Percentiles rank a stretch among this genome's conserved stretches.
These are phyloP conservation scores for Canna indica DNA, from an alignment of 176 grass and related monocot species.

Conservation along the genomic window DNA sequence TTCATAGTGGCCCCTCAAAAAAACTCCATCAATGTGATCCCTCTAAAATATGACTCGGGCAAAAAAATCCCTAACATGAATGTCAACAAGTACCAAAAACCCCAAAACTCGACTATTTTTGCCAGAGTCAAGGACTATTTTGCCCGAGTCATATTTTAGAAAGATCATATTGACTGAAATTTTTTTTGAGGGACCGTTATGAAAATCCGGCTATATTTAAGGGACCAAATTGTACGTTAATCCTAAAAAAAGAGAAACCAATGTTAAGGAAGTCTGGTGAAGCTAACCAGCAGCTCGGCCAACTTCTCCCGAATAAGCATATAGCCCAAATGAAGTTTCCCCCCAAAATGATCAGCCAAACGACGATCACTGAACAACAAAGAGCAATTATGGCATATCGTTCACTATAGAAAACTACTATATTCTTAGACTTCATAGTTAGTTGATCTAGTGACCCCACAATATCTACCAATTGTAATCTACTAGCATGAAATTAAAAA, in stretches of 20 bases:
- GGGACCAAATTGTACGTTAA: not conserved
- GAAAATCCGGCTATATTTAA: no score
- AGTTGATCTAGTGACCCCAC: conserved; percentile 3
- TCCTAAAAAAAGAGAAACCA: not conserved
- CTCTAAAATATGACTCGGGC: no score
- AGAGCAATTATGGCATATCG: not conserved
- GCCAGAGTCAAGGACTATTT: no score
- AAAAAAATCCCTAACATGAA: no score
- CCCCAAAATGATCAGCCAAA: conserved; percentile 98
- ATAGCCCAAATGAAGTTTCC: conserved; percentile 92
- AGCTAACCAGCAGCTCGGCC: conserved; percentile 47
- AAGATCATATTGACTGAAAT: no score
- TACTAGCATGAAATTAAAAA: not conserved
- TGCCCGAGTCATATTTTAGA: no score
- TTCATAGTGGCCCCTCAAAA: no score
- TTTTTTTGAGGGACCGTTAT: no score
- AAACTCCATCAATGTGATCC: no score
- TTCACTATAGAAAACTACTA: not conserved
- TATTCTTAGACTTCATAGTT: no score
- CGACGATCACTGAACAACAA: conserved; percentile 59
- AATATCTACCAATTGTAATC: conserved; percentile 4
- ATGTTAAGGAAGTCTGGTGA: not conserved
- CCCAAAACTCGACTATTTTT: no score
- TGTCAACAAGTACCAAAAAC: no score
- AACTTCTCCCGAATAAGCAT: conserved; percentile 88